These are phyloP conservation scores for Abrus pulchellus DNA, from an alignment of 306 rosid species.

Conservation along the genomic window DNA sequence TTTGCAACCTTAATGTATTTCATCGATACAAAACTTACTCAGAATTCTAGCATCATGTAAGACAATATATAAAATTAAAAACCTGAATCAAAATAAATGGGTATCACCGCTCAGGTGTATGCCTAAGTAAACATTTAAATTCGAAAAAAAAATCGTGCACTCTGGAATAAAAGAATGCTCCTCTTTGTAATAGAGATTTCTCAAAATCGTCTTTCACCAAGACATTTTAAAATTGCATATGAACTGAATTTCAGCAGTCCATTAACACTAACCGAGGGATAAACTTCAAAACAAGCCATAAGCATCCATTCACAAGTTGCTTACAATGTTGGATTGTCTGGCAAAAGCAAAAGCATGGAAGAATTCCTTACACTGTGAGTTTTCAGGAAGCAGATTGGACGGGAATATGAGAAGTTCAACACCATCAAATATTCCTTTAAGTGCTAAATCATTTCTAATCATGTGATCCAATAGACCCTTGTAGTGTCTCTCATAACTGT, in stretches of 20 bases:
- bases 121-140: neutral
- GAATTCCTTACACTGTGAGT: slow-evolving; percentile 83
- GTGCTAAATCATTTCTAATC: slow-evolving; percentile 89
- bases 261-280: slow-evolving; percentile 38
- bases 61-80: slow-evolving; percentile 35
- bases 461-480: slow-evolving; percentile 76
- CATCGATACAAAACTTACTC: slow-evolving; percentile 31
- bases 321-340: slow-evolving; percentile 25
- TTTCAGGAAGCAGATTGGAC: slow-evolving; percentile 92
- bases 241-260: slow-evolving; percentile 21
- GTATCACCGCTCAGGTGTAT: slow-evolving; percentile 28
- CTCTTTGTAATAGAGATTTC: slow-evolving; percentile 15
- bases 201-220: slow-evolving; percentile 6
- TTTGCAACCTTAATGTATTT: slow-evolving; percentile 24
- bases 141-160: neutral
- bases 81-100: slow-evolving; percentile 32
- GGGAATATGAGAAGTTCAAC: slow-evolving; percentile 93
- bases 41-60: slow-evolving; percentile 38
- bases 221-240: slow-evolving; percentile 43
- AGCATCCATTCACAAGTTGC: slow-evolving; percentile 6
- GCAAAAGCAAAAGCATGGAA: slow-evolving; percentile 35
- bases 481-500: slow-evolving; percentile 86
- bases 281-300: slow-evolving; percentile 36
- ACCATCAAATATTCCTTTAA: slow-evolving; percentile 76
- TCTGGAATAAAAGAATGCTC: slow-evolving; percentile 27